Conservation (phyloP, 345 rosid genomes). For the Acer saccharum region DNA sequence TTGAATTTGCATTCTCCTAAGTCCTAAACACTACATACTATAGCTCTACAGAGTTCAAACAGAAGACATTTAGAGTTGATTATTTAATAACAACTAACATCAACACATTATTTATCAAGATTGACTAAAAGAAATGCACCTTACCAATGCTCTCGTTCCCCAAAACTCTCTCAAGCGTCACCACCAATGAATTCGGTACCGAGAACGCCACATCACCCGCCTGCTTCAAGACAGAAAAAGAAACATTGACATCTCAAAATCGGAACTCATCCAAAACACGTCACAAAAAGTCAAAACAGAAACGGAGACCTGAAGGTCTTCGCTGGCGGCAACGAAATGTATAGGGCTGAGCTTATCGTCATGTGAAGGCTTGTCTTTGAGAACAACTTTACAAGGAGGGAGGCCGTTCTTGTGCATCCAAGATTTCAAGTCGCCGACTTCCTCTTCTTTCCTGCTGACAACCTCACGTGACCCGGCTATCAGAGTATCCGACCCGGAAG, state of each 20-base stretch:
- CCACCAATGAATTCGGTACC: slow-evolving; percentile 84
- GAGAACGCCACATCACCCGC: slow-evolving; percentile 86
- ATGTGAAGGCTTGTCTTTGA: slow-evolving; percentile 74
- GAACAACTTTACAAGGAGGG: slow-evolving; percentile 83
- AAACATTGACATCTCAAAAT: neutral
- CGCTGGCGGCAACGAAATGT: slow-evolving; percentile 89
- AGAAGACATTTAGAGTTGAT: no score
- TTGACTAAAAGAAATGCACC: slow-evolving; percentile 23
- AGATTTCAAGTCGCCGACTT: slow-evolving; percentile 62
- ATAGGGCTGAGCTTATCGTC: slow-evolving; percentile 69
- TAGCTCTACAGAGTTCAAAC: no score
- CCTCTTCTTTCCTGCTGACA: slow-evolving; percentile 56
- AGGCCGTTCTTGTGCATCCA: slow-evolving; percentile 95
- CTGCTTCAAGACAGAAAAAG: slow-evolving; percentile 32
- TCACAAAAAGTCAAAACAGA: neutral
- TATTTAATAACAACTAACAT: neutral
- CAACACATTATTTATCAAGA: neutral
- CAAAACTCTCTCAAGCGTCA: slow-evolving; percentile 91
- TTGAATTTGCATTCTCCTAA: no score
- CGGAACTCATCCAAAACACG: neutral
- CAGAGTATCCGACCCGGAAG: slow-evolving; percentile 68
- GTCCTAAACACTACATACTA: no score
- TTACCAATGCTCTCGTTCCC: slow-evolving; percentile 96
- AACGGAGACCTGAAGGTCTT: slow-evolving; percentile 70
- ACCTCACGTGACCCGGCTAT: slow-evolving; percentile 50